These are phyloP conservation scores for Tritrichomonas musculus DNA, from an alignment of 208 protist species.

Conservation along the genomic window DNA sequence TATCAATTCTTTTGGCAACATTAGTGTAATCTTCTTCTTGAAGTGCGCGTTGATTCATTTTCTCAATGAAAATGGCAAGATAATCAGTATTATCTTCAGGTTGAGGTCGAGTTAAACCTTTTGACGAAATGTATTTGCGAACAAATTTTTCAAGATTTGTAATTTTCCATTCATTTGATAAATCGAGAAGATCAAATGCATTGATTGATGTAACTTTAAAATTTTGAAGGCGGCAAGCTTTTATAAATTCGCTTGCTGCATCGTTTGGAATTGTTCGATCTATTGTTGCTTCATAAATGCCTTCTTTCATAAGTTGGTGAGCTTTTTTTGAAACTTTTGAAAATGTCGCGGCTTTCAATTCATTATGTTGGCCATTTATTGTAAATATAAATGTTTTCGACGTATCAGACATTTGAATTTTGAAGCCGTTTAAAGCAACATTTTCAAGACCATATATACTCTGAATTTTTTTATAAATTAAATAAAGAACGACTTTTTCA, in stretches of 20 bases:
- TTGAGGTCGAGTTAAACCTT: background rate
- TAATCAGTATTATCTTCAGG: background rate
- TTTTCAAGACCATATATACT: too few relatives aligned
- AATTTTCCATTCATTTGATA: background rate
- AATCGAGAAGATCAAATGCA: background rate
- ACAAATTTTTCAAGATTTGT: background rate
- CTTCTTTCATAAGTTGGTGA: background rate
- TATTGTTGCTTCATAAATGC: background rate
- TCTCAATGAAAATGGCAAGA: background rate
- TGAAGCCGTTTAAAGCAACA: too few relatives aligned
- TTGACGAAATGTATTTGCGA: background rate
- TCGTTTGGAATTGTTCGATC: background rate
- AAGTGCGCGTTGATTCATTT: background rate
- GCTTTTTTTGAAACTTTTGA: background rate
- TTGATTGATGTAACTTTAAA: background rate
- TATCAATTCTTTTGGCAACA: background rate
- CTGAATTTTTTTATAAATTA: too few relatives aligned
- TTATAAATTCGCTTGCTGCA: background rate
- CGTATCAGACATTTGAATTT: too few relatives aligned
- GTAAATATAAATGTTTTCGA: background rate
- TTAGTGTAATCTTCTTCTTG: background rate
- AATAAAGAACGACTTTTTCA: too few relatives aligned
- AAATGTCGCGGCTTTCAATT: background rate
- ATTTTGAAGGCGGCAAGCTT: background rate
- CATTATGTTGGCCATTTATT: background rate